Base-by-base conservation (phyloP, 192 early-diverging fungal species). In the Coemansia sp. region DNA sequence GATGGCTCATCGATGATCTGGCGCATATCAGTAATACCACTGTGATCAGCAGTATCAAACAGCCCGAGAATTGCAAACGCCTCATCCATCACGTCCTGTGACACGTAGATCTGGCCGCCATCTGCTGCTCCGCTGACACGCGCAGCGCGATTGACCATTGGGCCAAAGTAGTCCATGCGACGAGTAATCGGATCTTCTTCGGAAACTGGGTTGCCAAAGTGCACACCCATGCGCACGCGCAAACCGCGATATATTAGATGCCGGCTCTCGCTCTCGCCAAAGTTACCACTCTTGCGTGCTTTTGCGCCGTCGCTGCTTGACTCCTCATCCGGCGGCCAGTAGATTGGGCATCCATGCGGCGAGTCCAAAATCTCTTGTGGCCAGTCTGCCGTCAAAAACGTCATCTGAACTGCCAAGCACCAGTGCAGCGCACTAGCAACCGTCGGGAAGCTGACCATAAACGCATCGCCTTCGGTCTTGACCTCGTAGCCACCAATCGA, bases 91-190 rank as follows among this genome's bases (percentile, higher is more conserved):
- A 92, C 89, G 62, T 96, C 94, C 37, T 90, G 89, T 55, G 89
- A 91, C 5, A 93, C 83, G 61, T 90, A 91, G 18, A 93, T 90
- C 61, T 96, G 91, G 3, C 94, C 94, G 18, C 94, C 94, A 63
- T 96, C 92, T 0, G 93, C 92, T 5, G 88, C 87, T 17, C 84
- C 86, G 56, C 89, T 88, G 46, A 94, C 89, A 49, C 94, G 86
- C 28, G 90, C 84, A 3, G 93, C 87, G 10, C 91, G 86, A 68
- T 96, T 96, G 38, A 94, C 93, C 84, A 96, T 90, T 1, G 93
- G 94, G 0, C 94, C 94, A 84, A 92, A 96, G 73, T 96, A 96
- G 73, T 96, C 94, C 94, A 96, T 96, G 47, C 94, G 88, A 31
- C 86, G 82, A 20, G 94, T 96, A 49, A 94, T 84, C 11, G 92